phyloP scores from a whole-genome alignment of 2,329 filamentous ascomycete genomes.

The Verticillium klebahnii region DNA sequence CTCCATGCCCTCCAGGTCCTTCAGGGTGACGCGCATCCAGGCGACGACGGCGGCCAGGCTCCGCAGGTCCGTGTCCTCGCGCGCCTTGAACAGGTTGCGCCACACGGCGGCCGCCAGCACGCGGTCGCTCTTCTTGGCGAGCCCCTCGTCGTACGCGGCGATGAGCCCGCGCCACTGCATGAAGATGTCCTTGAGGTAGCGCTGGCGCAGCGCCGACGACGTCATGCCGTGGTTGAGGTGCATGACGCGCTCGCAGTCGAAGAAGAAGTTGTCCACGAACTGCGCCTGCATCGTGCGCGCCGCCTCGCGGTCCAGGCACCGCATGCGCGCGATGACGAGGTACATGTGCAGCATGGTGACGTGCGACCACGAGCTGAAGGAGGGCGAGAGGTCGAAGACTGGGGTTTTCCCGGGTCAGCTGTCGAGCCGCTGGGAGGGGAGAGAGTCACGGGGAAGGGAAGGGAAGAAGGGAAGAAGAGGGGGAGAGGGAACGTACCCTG shows the following conservation, averaged over 20 bases:
- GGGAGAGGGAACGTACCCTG: conserved; percentile 49
- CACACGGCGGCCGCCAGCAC: conserved; percentile 79
- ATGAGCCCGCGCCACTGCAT: conserved; percentile 87
- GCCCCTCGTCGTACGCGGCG: conserved; percentile 77
- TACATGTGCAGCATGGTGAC: conserved; percentile 97
- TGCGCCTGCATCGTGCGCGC: conserved; percentile 81
- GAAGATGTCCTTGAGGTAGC: conserved; percentile 82
- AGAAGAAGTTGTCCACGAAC: conserved; percentile 93
- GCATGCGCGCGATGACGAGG: conserved; percentile 76
- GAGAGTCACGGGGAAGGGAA: not conserved
- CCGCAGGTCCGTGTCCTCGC: conserved; percentile 44
- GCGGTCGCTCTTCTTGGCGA: conserved; percentile 66
- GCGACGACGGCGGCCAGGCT: conserved; percentile 49
- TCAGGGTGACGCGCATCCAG: conserved; percentile 48
- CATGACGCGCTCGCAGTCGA: conserved; percentile 80
- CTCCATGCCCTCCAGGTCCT: conserved; percentile 42
- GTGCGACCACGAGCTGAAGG: conserved; percentile 94
- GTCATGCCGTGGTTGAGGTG: conserved; percentile 70
- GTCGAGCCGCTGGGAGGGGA: not conserved
- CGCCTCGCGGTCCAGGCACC: conserved; percentile 66
- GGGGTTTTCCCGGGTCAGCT: not conserved
- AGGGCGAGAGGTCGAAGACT: conserved; percentile 77
- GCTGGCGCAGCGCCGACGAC: conserved; percentile 54
- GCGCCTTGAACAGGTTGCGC: conserved; percentile 85
- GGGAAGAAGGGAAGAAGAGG: too few species aligned